A percentile compares a stretch with the other conserved stretches of the same genome.
Conservation (phyloP, 352 stramenopile species). For the Globisporangium iwayamae region DNA sequence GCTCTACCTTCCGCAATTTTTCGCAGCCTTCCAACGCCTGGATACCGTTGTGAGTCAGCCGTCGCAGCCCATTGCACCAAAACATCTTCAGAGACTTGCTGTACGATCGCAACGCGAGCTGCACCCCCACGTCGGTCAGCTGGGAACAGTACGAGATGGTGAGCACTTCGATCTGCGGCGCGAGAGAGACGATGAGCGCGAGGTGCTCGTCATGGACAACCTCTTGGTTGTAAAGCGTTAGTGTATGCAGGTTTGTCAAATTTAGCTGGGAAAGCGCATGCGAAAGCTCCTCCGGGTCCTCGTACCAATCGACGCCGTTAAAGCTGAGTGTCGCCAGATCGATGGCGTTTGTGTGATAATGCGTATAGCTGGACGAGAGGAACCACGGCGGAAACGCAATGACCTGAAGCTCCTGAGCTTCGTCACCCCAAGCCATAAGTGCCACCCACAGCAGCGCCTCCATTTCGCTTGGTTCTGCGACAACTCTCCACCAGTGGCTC, state of each 20-base stretch:
- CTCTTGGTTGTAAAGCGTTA: slow-evolving; percentile 8
- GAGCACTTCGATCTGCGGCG: slow-evolving; percentile 1
- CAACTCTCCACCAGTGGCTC: slow-evolving; percentile 6
- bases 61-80: slow-evolving; percentile 11
- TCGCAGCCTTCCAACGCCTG: slow-evolving; percentile 9
- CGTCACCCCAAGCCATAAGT: not conserved
- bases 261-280: not conserved
- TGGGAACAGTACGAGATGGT: slow-evolving; percentile 13
- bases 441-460: slow-evolving; percentile 8
- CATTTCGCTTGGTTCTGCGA: not conserved
- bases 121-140: slow-evolving; percentile 4
- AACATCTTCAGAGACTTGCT: slow-evolving; percentile 11
- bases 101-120: not conserved
- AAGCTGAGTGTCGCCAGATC: not conserved
- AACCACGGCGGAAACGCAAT: slow-evolving; percentile 12
- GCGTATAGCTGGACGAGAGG: not conserved
- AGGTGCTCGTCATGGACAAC: slow-evolving; percentile 10
- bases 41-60: slow-evolving; percentile 9
- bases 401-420: slow-evolving; percentile 5
- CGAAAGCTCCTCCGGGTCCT: not conserved
- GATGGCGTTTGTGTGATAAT: not conserved
- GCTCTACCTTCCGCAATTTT: slow-evolving; percentile 13
- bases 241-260: slow-evolving; percentile 1
- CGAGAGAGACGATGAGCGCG: not conserved
- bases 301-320: slow-evolving; percentile 12